Evolutionary conservation across 129 eudicot species (phyloP).

Genomic region (Rutidosis leptorrhynchoides): DNA sequence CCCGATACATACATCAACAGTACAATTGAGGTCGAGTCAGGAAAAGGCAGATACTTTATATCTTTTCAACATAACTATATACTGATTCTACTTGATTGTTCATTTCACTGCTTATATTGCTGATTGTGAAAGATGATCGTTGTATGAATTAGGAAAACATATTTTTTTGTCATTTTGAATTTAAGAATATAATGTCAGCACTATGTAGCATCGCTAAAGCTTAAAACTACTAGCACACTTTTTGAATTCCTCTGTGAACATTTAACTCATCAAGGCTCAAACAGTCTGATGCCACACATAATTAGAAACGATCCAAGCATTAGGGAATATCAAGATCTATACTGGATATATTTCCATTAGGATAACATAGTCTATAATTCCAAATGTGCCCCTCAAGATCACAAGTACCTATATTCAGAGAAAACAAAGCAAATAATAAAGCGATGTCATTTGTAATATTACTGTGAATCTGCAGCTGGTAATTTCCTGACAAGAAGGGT

Average conservation of each 20-base stretch:
- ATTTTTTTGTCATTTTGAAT: not conserved
- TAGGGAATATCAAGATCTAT: not conserved
- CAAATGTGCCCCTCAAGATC: not conserved
- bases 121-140: not conserved
- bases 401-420: not conserved
- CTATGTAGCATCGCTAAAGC: not conserved
- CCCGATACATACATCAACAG: not conserved
- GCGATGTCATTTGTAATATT: conserved; percentile 16
- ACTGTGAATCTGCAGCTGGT: conserved; percentile 70
- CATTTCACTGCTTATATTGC: not conserved
- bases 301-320: not conserved
- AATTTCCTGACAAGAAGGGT: conserved; percentile 93
- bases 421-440: not conserved
- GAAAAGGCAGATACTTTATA: not conserved
- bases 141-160: not conserved
- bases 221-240: not conserved
- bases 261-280: not conserved
- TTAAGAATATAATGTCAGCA: not conserved
- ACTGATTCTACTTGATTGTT: not conserved
- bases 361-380: not conserved
- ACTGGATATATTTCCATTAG: not conserved
- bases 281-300: not conserved
- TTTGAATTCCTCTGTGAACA: not conserved
- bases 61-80: not conserved
- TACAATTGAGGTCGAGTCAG: not conserved